Evolutionary conservation across 1,139 yeast species (phyloP), one percentile per base, ranked within the genome.

Genomic region (Candida sp.): DNA sequence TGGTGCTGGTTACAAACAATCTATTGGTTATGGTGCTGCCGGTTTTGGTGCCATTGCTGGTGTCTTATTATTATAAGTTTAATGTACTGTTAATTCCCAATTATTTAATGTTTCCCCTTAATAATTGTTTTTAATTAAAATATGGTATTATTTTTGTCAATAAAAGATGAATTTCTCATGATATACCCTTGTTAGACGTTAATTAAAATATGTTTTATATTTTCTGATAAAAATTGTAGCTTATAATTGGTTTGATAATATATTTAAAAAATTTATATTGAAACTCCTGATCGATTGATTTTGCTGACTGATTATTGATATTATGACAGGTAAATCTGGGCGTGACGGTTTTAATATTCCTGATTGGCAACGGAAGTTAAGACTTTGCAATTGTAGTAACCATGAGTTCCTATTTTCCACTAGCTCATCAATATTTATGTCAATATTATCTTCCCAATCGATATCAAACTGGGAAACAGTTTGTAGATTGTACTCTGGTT

Each of bases 61-160:
- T 44, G 56, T 58, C 30, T 51, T 60, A 45, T 56, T 61, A 49
- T 52, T 61, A 48, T 61, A 58, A 46, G 6, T 9, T 25, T 9
- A 25, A 25, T 25, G 29, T 25, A 25, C 29, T 25, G 6, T 25
- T 9, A 25, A 25, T 25, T 25, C 29, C 9, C 29, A 25, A 25
- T 25, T 25, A 25, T 25, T 25, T 38, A 39, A 23, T 37, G 29
- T 39, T 3, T 25, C 6, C 29, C 29, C 9, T 25, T 25, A 25
- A 25, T 25, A 9, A 25, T 25, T 25, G 29, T 6, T 25, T 6
- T 9, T 25, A 35, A 21, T 35, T 19, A n/a, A 11, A 21, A 35
- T 6, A 68, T 84, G 86, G 78, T 88, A 96, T 84, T n/a, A n/a
- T 25, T 25, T 25, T 25, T 25, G 29, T 9, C 29, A 25, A 25